Evolutionary conservation across 495 filamentous ascomycete species (phyloP).

Genomic region (Aspergillus cavernicola): DNA sequence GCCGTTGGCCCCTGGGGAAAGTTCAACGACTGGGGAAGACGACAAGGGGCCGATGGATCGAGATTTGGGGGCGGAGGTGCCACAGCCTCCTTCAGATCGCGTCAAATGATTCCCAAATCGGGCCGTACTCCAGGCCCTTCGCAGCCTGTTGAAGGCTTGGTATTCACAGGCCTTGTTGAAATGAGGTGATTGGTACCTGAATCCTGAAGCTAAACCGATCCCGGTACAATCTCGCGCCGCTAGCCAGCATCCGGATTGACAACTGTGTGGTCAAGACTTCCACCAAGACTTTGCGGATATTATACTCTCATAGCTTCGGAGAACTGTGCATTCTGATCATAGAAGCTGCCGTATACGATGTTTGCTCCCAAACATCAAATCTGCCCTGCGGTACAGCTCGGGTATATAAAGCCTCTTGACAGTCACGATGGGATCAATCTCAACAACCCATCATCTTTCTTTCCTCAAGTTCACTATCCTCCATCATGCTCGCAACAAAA

Average conservation of each 20-base stretch:
- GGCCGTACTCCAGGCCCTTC: background rate
- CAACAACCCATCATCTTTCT: background rate
- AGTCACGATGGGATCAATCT: background rate
- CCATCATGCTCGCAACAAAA: conserved; percentile 3
- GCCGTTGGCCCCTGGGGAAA: background rate
- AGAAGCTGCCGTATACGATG: background rate
- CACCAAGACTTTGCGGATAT: background rate
- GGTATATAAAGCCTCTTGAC: background rate
- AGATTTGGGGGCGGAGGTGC: background rate
- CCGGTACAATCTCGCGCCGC: background rate
- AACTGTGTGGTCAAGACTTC: background rate
- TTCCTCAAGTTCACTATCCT: background rate
- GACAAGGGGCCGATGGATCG: background rate
- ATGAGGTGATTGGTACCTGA: background rate
- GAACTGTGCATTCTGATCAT: background rate
- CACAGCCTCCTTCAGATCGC: background rate
- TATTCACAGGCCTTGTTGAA: background rate
- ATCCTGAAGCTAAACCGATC: background rate
- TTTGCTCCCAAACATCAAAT: background rate
- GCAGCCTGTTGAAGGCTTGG: background rate
- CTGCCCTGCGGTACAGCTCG: background rate
- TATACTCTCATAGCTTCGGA: background rate
- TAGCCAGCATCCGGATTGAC: background rate
- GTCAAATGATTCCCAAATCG: conserved; percentile 4
- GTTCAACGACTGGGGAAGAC: background rate